Conservation (phyloP, 805 yeast genomes). For the Metschnikowia bowlesiae region DNA sequence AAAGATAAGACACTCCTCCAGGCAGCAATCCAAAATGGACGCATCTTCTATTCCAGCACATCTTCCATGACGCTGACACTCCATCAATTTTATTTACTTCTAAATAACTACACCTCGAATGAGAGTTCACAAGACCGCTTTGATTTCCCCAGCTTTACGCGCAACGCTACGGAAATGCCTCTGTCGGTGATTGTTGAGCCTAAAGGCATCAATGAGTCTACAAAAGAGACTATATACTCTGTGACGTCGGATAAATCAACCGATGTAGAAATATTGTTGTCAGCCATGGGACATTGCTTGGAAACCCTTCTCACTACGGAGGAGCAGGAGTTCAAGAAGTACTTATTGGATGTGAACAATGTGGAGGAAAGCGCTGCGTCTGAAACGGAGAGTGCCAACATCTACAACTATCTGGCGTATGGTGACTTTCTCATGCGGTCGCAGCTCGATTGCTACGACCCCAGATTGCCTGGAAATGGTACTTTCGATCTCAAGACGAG, state of each 20-base stretch:
- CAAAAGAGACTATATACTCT: conserved; percentile 43
- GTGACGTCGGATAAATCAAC: conserved; percentile 67
- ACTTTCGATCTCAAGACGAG: conserved; percentile 89
- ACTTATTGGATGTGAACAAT: conserved; percentile 18
- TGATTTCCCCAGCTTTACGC: conserved; percentile 38
- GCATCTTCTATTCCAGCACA: conserved; percentile 69
- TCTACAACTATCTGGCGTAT: conserved; percentile 68
- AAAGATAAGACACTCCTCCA: conserved; percentile 52
- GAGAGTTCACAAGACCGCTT: conserved; percentile 21
- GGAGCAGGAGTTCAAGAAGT: conserved; percentile 45
- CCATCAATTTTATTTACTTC: conserved; percentile 66
- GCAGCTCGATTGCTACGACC: conserved; percentile 80
- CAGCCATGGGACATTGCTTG: conserved; percentile 72
- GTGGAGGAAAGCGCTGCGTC: conserved; percentile 4
- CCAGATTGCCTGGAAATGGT: conserved; percentile 80
- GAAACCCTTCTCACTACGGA: conserved; percentile 71
- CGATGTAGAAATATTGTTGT: conserved; percentile 62
- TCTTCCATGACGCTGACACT: conserved; percentile 80
- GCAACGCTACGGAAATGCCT: conserved; percentile 39
- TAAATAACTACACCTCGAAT: conserved; percentile 41
- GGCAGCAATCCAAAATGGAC: conserved; percentile 38
- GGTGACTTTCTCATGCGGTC: conserved; percentile 80
- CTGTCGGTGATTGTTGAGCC: conserved; percentile 54
- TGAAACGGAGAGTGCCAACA: conserved; percentile 17
- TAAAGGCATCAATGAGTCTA: conserved; percentile 28